Evolutionary conservation across 352 stramenopile species (phyloP), one percentile per base, ranked within the genome.

Genomic region (Globisporangium radiosum): DNA sequence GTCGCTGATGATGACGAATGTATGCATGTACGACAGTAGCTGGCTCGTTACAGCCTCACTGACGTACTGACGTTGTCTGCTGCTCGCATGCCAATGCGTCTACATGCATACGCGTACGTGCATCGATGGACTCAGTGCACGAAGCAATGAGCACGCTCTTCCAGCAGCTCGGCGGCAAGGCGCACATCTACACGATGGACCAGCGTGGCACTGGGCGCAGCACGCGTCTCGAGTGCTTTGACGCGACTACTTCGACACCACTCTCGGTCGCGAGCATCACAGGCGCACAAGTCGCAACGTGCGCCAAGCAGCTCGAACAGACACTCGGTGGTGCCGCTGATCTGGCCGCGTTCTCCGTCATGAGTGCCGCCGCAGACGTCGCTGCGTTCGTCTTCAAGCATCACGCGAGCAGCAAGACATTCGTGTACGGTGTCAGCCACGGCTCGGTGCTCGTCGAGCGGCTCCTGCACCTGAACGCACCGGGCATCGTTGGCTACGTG

Each of bases 181-280:
- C 82, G 14, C 74, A 73, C 52, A 68, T 86, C 36, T 88, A 88
- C 49, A 79, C 73, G 3, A 69, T 75, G 47, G 68, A 77, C 25
- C 70, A 78, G 59, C 73, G 68, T 48, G 73, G 73, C 56, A 82
- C 68, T 1, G 73, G 73, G 4, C 53, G 66, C 7, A 82, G 73
- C 65, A 66, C 47, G 4, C 56, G 55, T 59, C 33, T 82, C 19
- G 56, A 73, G 5, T 81, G 70, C 47, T 54, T 73, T 13, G 70
- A 68, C 33, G 63, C 72, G 38, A 63, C 77, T 52, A 70, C 68
- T 38, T 66, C 58, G 3, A 66, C 56, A 17, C 64, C 64, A 0
- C 51, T 43, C 13, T 62, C 56, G 6, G 39, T 7, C 50, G n/a
- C 13, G 0, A 38, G 17, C 0, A 52, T 71, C 14, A 48, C 51